These are phyloP conservation scores for Sugiyamaella marilandica DNA, from an alignment of 805 yeast species.

Conservation along the genomic window DNA sequence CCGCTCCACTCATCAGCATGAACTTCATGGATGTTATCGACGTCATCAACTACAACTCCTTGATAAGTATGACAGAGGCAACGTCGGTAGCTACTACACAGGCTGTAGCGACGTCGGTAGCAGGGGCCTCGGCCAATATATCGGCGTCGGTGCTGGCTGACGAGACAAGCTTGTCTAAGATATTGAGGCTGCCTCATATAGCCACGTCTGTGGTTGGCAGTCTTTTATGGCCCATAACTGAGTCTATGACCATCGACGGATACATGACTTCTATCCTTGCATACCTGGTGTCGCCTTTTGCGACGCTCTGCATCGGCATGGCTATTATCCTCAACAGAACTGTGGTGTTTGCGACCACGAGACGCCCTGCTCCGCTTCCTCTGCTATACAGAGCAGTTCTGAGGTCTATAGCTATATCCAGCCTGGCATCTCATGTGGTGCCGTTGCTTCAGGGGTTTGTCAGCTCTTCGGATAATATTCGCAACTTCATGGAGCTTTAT, in stretches of 20 bases:
- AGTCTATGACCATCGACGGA: constrained; percentile 13
- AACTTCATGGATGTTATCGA: neutral
- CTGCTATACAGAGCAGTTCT: constrained; percentile 34
- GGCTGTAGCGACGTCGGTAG: neutral
- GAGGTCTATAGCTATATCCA: constrained; percentile 37
- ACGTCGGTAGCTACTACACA: neutral
- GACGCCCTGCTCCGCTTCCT: constrained; percentile 38
- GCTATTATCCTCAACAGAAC: constrained; percentile 57
- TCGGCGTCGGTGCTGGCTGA: neutral
- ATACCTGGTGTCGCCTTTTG: constrained; percentile 28
- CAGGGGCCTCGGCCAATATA: neutral
- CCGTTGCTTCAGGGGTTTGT: constrained; percentile 36
- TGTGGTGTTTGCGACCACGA: constrained; percentile 50
- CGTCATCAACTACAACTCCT: constrained; percentile 2
- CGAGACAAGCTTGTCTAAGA: neutral
- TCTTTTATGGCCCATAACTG: constrained; percentile 10
- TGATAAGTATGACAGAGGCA: neutral
- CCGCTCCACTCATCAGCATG: neutral
- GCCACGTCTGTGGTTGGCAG: constrained; percentile 12
- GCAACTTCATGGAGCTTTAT: neutral
- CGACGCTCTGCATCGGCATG: constrained; percentile 46
- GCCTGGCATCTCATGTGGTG: constrained; percentile 33
- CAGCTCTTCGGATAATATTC: constrained; percentile 23
- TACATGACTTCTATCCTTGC: constrained; percentile 16
- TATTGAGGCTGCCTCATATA: constrained; percentile 11